Percentiles rank a stretch among this genome's conserved stretches.
phyloP scores from a whole-genome alignment of 345 rosid species.

The Syzygium grande region DNA sequence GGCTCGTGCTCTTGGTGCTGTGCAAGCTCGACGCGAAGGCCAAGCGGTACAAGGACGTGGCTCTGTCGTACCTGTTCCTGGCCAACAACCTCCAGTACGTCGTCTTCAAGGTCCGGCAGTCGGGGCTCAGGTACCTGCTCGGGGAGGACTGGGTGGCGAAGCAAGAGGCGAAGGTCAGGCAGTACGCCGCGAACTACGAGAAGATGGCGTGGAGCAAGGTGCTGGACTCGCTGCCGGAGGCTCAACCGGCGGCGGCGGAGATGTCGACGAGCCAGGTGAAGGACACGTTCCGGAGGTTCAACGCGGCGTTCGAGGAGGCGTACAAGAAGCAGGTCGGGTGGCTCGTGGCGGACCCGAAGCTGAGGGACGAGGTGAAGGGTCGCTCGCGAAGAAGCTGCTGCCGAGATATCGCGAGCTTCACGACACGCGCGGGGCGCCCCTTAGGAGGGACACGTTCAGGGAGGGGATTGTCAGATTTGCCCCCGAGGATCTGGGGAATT shows the following conservation, averaged over 20 bases:
- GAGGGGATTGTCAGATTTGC: slow-evolving; percentile 32
- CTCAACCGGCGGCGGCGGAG: not conserved
- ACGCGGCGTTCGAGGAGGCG: slow-evolving; percentile 45
- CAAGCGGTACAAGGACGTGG: slow-evolving; percentile 41
- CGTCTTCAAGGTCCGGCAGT: slow-evolving; percentile 46
- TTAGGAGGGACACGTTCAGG: slow-evolving; percentile 2
- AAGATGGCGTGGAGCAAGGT: slow-evolving; percentile 61
- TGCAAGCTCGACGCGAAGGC: slow-evolving; percentile 78
- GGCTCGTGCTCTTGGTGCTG: slow-evolving; percentile 58
- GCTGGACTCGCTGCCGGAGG: slow-evolving; percentile 30
- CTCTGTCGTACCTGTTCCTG: slow-evolving; percentile 61
- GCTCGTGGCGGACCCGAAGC: slow-evolving; percentile 44
- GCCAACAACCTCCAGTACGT: slow-evolving; percentile 80
- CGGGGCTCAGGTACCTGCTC: slow-evolving; percentile 36
- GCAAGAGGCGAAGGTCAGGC: slow-evolving; percentile 46
- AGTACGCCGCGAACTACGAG: slow-evolving; percentile 55
- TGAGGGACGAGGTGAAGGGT: slow-evolving; percentile 50
- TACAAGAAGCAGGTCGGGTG: slow-evolving; percentile 46
- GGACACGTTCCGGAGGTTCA: slow-evolving; percentile 40
- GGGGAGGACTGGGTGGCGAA: slow-evolving; percentile 59
- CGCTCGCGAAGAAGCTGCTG: slow-evolving; percentile 37
- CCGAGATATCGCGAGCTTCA: slow-evolving; percentile 44
- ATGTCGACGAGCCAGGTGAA: slow-evolving; percentile 17
- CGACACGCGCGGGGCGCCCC: slow-evolving; percentile 17
- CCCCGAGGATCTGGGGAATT: slow-evolving; percentile 57